Conservation (phyloP, 208 protist species). For the Wallacemonas sp. region DNA sequence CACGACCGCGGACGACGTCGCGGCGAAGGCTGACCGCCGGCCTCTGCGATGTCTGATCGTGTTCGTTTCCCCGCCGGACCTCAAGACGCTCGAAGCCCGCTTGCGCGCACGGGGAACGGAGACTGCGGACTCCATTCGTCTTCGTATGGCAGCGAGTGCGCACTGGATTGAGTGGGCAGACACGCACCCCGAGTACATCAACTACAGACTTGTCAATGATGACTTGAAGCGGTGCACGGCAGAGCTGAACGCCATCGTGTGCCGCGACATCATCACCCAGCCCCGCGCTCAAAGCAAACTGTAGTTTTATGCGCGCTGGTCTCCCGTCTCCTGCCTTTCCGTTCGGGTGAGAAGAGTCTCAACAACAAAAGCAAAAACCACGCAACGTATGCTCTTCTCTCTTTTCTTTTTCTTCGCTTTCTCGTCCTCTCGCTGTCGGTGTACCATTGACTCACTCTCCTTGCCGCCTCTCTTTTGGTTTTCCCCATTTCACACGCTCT, state of each 20-base stretch:
- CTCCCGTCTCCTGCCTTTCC: not conserved
- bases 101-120: constrained; percentile 84
- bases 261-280: constrained; percentile 11
- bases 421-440: not conserved
- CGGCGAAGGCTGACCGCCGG: not conserved
- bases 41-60: constrained; percentile 58
- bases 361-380: not conserved
- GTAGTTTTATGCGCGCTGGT: too few relatives aligned
- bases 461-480: too few relatives aligned
- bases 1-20: not conserved
- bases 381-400: not conserved
- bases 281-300: constrained; percentile 19
- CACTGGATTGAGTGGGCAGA: constrained; percentile 61
- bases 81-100: constrained; percentile 64
- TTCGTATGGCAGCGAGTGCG: constrained; percentile 46
- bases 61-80: constrained; percentile 69
- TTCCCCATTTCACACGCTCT: too few relatives aligned
- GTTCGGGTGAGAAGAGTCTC: not conserved
- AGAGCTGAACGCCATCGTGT: constrained; percentile 35
- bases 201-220: constrained; percentile 79
- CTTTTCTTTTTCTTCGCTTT: not conserved
- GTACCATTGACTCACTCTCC: too few relatives aligned
- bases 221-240: constrained; percentile 53
- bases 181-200: constrained; percentile 52
- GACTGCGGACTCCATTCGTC: constrained; percentile 58